Percentiles rank a stretch among this genome's conserved stretches.
These are phyloP conservation scores for Myxozyma monticola DNA, from an alignment of 805 yeast genomes.

Conservation along the genomic window DNA sequence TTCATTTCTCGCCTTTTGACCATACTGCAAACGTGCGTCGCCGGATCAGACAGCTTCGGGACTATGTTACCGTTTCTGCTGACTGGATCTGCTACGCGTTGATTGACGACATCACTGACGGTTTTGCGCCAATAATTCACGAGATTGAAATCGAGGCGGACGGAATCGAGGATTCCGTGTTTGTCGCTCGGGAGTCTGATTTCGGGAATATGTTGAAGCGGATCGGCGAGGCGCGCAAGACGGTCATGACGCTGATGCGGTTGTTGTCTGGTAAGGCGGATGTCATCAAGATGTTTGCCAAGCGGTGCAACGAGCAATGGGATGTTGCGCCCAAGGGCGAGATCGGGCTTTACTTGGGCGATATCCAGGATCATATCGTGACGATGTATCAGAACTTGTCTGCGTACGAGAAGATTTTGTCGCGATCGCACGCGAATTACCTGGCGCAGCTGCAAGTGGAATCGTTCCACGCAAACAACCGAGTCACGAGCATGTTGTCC, in stretches of 20 bases:
- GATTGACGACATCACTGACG: slow-evolving; percentile 65
- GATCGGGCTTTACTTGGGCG: slow-evolving; percentile 88
- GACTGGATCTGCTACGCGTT: slow-evolving; percentile 70
- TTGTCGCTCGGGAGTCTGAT: slow-evolving; percentile 72
- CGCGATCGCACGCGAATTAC: slow-evolving; percentile 88
- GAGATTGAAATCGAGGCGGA: slow-evolving; percentile 64
- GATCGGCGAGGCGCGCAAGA: slow-evolving; percentile 86
- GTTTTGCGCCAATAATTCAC: slow-evolving; percentile 60
- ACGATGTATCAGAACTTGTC: slow-evolving; percentile 91
- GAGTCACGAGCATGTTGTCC: slow-evolving; percentile 82
- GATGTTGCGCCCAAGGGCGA: slow-evolving; percentile 72
- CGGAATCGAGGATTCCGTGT: slow-evolving; percentile 76
- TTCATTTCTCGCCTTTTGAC: slow-evolving; percentile 58
- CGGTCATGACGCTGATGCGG: slow-evolving; percentile 90
- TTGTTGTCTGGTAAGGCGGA: slow-evolving; percentile 91
- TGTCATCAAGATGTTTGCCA: slow-evolving; percentile 93
- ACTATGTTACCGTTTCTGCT: slow-evolving; percentile 58
- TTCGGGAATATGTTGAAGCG: slow-evolving; percentile 72
- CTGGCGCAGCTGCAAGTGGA: slow-evolving; percentile 93
- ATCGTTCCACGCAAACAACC: slow-evolving; percentile 80
- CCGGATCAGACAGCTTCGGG: slow-evolving; percentile 62
- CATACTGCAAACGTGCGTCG: slow-evolving; percentile 64
- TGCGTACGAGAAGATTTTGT: slow-evolving; percentile 89
- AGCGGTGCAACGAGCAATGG: slow-evolving; percentile 81
- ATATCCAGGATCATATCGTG: slow-evolving; percentile 94